Conservation (phyloP, 2,329 filamentous ascomycete genomes). For the Microascus cirrosus region DNA sequence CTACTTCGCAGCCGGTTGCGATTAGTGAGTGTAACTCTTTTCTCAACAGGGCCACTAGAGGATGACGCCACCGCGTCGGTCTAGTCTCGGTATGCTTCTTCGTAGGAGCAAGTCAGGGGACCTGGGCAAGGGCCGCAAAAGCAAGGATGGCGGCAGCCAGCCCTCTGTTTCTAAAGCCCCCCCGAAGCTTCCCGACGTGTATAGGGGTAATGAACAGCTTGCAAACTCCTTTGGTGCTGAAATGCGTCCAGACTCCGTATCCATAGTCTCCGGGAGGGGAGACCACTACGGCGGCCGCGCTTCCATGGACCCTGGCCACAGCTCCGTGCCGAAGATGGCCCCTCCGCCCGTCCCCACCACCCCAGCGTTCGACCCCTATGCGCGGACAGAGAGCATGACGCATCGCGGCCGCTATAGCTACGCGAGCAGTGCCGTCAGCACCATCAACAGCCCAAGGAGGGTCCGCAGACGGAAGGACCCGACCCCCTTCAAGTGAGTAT, state of each 20-base stretch:
- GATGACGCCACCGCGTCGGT: conserved; percentile 26
- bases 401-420: conserved; percentile 95
- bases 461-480: conserved; percentile 93
- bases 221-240: conserved; percentile 39
- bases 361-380: conserved; percentile 59
- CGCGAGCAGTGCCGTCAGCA: conserved; percentile 81
- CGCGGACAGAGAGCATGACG: conserved; percentile 87
- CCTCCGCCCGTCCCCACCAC: conserved; percentile 46
- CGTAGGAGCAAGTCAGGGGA: conserved; percentile 61
- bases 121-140: conserved; percentile 49
- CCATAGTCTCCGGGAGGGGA: conserved; percentile 41
- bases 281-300: conserved; percentile 28
- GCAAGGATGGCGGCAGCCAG: conserved; percentile 43
- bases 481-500: conserved; percentile 90
- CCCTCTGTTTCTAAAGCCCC: conserved; percentile 32
- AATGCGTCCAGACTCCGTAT: conserved; percentile 49
- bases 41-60: background rate
- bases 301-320: conserved; percentile 41
- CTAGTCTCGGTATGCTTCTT: conserved; percentile 48
- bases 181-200: conserved; percentile 41
- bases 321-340: conserved; percentile 27
- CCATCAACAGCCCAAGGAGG: conserved; percentile 84
- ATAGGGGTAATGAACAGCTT: conserved; percentile 33
- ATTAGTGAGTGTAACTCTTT: background rate
- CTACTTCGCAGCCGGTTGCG: conserved; percentile 1